A percentile compares a stretch with the other conserved stretches of the same genome.
Evolutionary conservation across 495 filamentous ascomycete species (phyloP).

Genomic region (Letharia columbiana): DNA sequence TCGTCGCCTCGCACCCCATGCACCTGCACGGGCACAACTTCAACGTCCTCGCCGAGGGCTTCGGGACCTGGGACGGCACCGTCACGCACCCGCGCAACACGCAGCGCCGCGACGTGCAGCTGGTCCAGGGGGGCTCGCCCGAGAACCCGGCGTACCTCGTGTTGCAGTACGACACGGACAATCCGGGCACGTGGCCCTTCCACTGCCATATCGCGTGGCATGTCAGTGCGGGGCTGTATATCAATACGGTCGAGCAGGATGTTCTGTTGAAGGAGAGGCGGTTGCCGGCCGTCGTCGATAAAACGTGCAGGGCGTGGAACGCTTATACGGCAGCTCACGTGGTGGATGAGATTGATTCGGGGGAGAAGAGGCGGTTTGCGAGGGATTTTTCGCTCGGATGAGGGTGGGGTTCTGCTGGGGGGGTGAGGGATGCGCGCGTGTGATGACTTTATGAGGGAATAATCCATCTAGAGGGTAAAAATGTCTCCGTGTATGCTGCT

Average conservation of each 20-base stretch:
- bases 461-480: too few species aligned
- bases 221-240: slow-evolving; percentile 26
- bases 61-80: slow-evolving; percentile 28
- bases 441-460: neutral
- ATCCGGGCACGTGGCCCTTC: slow-evolving; percentile 26
- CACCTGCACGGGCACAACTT: slow-evolving; percentile 40
- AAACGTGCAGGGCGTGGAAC: slow-evolving; percentile 23
- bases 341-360: slow-evolving; percentile 26
- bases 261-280: slow-evolving; percentile 16
- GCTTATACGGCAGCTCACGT: slow-evolving; percentile 11
- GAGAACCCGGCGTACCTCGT: slow-evolving; percentile 34
- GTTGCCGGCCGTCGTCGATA: slow-evolving; percentile 22
- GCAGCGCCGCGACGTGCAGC: slow-evolving; percentile 51
- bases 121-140: slow-evolving; percentile 34
- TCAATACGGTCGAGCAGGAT: slow-evolving; percentile 27
- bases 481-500: neutral
- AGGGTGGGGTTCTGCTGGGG: neutral
- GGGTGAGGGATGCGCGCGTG: neutral
- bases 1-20: slow-evolving; percentile 30
- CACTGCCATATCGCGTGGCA: slow-evolving; percentile 33
- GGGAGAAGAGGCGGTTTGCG: neutral
- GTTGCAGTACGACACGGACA: slow-evolving; percentile 24
- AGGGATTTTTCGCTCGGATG: neutral
- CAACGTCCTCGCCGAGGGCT: slow-evolving; percentile 31
- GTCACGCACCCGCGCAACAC: slow-evolving; percentile 34